Evolutionary conservation across 768 basidiomycete genomes (phyloP), one percentile per base, ranked within the genome.

Genomic region (Suillus lakei): DNA sequence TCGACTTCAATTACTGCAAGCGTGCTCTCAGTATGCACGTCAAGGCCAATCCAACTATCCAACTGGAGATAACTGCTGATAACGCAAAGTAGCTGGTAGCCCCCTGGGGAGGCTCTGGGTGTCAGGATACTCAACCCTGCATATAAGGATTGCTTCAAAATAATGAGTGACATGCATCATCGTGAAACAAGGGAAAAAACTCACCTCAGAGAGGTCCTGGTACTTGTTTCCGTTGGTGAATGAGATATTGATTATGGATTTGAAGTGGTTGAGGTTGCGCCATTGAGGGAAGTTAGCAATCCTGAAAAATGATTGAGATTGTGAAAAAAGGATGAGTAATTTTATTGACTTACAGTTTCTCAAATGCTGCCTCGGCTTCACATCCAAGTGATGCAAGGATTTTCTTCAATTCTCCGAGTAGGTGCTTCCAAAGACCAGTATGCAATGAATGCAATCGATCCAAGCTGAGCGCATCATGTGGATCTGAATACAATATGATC

Each of bases 361-460:
- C 51, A 8, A 73, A 63, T 2, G 43, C 30, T 0, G 62, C 68
- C 9, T 63, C 30, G 5, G 67, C 60, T 0, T 63, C 38, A 3
- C 65, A 36, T 4, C 71, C 69, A 5, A 71, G 62, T 10, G 28
- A 60, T 2, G 62, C 62, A 1, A 79, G 34, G 41, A 71, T 50
- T 21, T 34, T 48, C 63, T 76, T 73, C 10, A 80, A 9, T 39
- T 75, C 66, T 3, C 12, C 55, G 23, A 73, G 71, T 2, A 82
- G 53, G 62, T 82, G 81, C 39, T 78, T 70, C 61, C 72, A 77
- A 4, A 81, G 36, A 4, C 82, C 83, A 34, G 61, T 55, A 46
- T 75, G 61, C 60, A 79, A 71, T 10, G 66, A 70, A 67, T 84
- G 83, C 21, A 84, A 71, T 2, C 69, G 70, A 67, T 85, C 82